Conservation (phyloP, 768 basidiomycete species). For the Udeniomyces megalosporus region DNA sequence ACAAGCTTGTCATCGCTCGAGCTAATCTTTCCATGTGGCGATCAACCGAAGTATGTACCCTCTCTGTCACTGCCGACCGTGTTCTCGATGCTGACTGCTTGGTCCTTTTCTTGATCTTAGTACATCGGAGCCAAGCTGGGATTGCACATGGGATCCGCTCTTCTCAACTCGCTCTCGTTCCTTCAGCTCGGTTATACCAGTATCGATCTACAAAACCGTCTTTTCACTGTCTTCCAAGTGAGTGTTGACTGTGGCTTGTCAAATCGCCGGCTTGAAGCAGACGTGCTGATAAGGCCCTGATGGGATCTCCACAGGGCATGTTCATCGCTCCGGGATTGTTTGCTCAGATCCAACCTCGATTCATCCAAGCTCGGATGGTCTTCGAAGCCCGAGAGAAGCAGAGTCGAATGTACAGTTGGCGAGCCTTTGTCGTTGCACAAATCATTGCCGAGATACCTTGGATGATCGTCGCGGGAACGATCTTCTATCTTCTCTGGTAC, state of each 20-base stretch:
- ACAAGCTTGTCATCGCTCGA: slow-evolving; percentile 3
- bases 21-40: slow-evolving; percentile 2
- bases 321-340: slow-evolving; percentile 16
- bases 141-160: slow-evolving; percentile 13
- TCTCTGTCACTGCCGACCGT: background rate
- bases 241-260: background rate
- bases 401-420: slow-evolving; percentile 26
- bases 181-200: slow-evolving; percentile 24
- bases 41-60: background rate
- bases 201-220: slow-evolving; percentile 10
- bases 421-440: slow-evolving; percentile 22
- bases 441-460: slow-evolving; percentile 26
- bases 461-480: slow-evolving; percentile 18
- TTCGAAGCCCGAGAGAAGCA: slow-evolving; percentile 31
- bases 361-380: slow-evolving; percentile 26
- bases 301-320: no score
- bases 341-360: slow-evolving; percentile 23
- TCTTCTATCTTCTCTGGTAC: background rate
- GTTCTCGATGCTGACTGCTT: background rate
- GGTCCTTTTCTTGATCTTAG: slow-evolving; percentile 12
- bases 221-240: slow-evolving; percentile 13
- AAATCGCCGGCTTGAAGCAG: background rate
- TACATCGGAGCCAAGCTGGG: slow-evolving; percentile 6
- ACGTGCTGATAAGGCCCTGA: background rate
- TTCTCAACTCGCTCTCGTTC: slow-evolving; percentile 26